Conservation (phyloP, 176 grass and related monocot species). For the Carex kokanica region DNA sequence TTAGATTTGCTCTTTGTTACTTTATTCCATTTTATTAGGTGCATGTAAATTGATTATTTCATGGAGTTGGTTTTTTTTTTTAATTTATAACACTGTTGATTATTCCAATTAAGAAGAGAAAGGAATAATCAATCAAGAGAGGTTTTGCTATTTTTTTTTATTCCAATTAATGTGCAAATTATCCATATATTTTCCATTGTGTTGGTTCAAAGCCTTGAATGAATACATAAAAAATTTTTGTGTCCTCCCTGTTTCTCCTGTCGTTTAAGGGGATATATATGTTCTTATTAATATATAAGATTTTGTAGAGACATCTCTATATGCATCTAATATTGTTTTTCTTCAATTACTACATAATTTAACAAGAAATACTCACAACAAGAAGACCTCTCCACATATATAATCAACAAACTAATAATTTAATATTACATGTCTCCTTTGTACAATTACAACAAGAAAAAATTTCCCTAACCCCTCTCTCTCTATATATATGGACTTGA, state of each 20-base stretch:
- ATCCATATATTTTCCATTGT: background rate
- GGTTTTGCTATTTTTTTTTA: background rate
- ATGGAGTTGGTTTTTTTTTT: too few relatives aligned
- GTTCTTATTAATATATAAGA: too few relatives aligned
- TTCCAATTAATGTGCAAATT: background rate
- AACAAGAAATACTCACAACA: background rate
- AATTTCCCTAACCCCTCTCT: background rate
- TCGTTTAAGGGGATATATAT: too few relatives aligned
- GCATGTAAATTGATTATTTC: too few relatives aligned
- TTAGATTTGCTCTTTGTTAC: slow-evolving; percentile 11
- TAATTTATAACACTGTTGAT: too few relatives aligned
- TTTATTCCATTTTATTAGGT: background rate
- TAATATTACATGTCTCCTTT: background rate
- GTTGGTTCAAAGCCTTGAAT: background rate
- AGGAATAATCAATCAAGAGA: background rate
- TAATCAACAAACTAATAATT: slow-evolving; percentile 11
- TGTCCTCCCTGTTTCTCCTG: too few relatives aligned
- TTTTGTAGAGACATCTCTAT: too few relatives aligned
- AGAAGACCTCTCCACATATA: background rate
- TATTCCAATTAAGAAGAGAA: background rate
- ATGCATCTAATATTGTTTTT: background rate
- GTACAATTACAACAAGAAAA: slow-evolving; percentile 23
- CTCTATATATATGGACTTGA: background rate
- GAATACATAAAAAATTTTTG: too few relatives aligned
- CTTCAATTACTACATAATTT: background rate